Evolutionary conservation across 148 eudicot genomes (phyloP), one percentile per base, ranked within the genome.

Genomic region (Mesembryanthemum crystallinum): DNA sequence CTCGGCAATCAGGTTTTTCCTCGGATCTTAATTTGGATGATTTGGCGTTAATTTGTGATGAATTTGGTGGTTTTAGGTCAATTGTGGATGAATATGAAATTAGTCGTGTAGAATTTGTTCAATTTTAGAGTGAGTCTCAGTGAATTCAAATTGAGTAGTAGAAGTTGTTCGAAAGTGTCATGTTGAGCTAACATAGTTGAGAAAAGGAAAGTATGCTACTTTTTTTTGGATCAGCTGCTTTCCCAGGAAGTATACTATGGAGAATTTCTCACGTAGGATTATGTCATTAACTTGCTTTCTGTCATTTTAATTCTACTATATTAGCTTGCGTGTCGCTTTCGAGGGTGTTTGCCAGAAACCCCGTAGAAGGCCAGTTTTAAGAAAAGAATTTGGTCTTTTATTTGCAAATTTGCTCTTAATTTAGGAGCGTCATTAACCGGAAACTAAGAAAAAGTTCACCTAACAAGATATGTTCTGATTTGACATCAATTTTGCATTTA

Each of bases 1-100:
- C 89, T 94, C 61, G 98, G 98, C 66, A 92, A 94, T 86, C 97
- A 90, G 86, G 95, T 90, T 17, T 24, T 9, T 63, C 23, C 24
- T 43, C 29, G 21, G n/a, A 59, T 78, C 71, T 62, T 35, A 15
- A 51, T 62, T 32, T 30, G 12, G 1, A 42, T 54, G 6, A 6
- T n/a, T 64, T 17, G 23, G 27, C 42, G 32, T 29, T 8, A 23
- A 18, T 64, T 63, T 14, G 51, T 39, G 18, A 20, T 30, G 7
- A 17, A 45, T 70, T 66, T 8, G 0, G n/a, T 37, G 14, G 24
- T 54, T 57, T 35, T 4, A 0, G 57, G 7, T 17, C 7, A 52
- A 52, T 57, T 57, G 61, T 57, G 27, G 61, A 30, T 32, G 13
- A 18, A 32, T 28, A 55, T 71, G 32, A 35, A 7, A 32, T 71